phyloP scores from a whole-genome alignment of 352 stramenopile genomes.

The Plasmopara halstedii region DNA sequence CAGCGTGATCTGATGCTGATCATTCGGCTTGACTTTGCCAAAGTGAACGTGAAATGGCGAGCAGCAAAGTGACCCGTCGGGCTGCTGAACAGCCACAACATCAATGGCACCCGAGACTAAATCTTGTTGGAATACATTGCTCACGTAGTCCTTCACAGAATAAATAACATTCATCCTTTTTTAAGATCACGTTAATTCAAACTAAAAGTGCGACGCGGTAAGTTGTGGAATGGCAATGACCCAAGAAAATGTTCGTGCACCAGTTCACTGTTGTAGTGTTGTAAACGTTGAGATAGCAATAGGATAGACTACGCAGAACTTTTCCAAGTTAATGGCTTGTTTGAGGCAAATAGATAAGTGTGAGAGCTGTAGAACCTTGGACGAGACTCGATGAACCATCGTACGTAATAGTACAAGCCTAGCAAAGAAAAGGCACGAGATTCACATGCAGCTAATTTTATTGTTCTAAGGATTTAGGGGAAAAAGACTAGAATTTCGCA shows the following conservation, averaged over 20 bases:
- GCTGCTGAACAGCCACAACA: conserved; percentile 74
- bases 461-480: too few species aligned
- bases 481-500: too few species aligned
- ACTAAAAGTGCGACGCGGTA: not conserved
- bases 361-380: too few species aligned
- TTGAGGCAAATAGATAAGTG: too few species aligned
- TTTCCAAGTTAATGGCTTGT: too few species aligned
- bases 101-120: conserved; percentile 69
- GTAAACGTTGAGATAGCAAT: conserved; percentile 2
- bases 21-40: conserved; percentile 34
- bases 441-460: conserved; percentile 5
- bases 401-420: not conserved
- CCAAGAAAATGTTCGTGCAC: conserved; percentile 9
- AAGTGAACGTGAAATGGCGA: conserved; percentile 85
- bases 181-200: too few species aligned
- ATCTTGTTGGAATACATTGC: conserved; percentile 66
- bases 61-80: conserved; percentile 47
- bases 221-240: conserved; percentile 14
- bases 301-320: too few species aligned
- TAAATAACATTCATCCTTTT: conserved; percentile 82
- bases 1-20: conserved; percentile 43
- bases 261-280: conserved; percentile 13
- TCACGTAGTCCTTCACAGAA: conserved; percentile 84
- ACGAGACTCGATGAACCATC: too few species aligned
- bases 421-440: conserved; percentile 6